Evolutionary conservation across 805 yeast genomes (phyloP), one percentile per base, ranked within the genome.

Genomic region (Suhomyces prunicola): DNA sequence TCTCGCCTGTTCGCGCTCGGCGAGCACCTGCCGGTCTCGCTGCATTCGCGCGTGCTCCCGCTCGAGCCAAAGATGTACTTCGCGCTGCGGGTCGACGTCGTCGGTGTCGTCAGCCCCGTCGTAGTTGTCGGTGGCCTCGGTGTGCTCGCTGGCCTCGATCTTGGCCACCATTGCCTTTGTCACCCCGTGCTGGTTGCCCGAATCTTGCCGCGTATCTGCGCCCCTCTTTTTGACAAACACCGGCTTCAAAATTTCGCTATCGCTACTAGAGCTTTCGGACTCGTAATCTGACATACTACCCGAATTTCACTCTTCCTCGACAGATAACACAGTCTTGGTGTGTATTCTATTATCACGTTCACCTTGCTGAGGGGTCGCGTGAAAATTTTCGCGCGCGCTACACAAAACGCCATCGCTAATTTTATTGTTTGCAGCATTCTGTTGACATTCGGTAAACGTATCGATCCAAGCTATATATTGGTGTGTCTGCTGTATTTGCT

Each of bases 91-190:
- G 52, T 84, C 84, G 5, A 79, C 39, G 35, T 78, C 83, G 58
- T 86, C 89, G 0, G 86, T 79, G 59, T 86, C 91, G 57, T 85
- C 88, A 0, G 63, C 53, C 5, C 65, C 68, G 27, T 58, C 65
- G 45, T 52, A 58, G 2, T 57, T 15, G 33, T 39, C 35, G 45
- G 6, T 4, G 39, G 44, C 22, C 27, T 7, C 33, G 2, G 5
- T 5, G 26, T 13, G 36, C 2, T 12, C 23, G 4, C n/a, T 17
- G 2, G 42, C 42, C 5, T 19, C 42, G 19, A 39, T 39, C 42
- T 39, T 39, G 24, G 42, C 42, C 42, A 39, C 42, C 17, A 39
- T 19, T 10, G 42, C 42, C 24, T 17, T 24, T 1, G 42, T 17
- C 23, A 39, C 42, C 5, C 42, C 42, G 1, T 15, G 24, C 42